Evolutionary conservation across 148 eudicot genomes (phyloP), one percentile per base, ranked within the genome.

Genomic region (Rhododendron griersonianum): DNA sequence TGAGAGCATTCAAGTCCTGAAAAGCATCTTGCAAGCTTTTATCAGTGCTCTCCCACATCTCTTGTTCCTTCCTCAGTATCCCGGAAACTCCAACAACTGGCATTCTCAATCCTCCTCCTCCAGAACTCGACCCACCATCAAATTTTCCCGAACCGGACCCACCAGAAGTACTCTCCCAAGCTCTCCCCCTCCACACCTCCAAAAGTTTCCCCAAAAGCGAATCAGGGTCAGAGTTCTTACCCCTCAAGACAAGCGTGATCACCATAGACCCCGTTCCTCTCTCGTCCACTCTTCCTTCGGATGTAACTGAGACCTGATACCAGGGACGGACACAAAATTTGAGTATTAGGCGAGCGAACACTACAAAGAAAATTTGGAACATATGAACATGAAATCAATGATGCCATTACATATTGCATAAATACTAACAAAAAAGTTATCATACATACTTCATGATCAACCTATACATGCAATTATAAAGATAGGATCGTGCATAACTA

Each of bases 31-130:
- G 99, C 93, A 96, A 93, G 85, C 91, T 95, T 92, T 95, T 96
- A 89, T 96, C 99, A 90, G 98, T 95, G 87, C 89, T 94, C 93
- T 96, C 99, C 99, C 99, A 96, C 96, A 95, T 92, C 87, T 96
- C 99, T 89, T 96, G 99, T 89, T 96, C 99, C 86, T 94, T 95
- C 93, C 99, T 95, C 93, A 95, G 65, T 84, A 96, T 95, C 90
- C 99, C 99, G 1, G 98, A 71, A 21, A 96, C 90, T 25, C 99
- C 99, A 39, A 96, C 98, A 76, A 96, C 96, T 48, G 98, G 99
- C 91, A 90, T 84, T 84, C 86, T 87, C 50, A 96, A 83, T 63
- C 11, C 71, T 39, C 92, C 88, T 9, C 93, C 88, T 13, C 88
- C 65, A 4, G 77, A 63, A 51, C 84, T 87, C 10, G 84, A 85